Conservation (phyloP, 768 basidiomycete genomes). For the Mycena crocata region DNA sequence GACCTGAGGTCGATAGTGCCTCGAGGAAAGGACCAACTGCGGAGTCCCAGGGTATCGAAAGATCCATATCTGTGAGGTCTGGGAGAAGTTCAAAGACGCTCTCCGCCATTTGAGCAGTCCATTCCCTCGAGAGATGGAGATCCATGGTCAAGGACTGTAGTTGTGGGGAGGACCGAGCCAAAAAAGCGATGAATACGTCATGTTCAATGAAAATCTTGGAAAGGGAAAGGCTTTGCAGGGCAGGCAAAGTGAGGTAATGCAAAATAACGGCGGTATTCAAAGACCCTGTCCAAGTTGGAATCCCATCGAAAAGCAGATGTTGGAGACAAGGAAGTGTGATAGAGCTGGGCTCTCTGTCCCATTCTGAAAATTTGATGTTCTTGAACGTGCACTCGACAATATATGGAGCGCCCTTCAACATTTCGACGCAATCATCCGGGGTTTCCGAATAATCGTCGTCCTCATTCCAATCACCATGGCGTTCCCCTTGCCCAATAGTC, state of each 20-base stretch:
- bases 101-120: too few species aligned
- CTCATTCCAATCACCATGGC: neutral
- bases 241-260: neutral
- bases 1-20: neutral
- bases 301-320: neutral
- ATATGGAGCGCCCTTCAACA: neutral
- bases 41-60: too few species aligned
- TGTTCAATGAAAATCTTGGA: neutral
- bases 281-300: too few species aligned
- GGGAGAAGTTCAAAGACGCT: neutral
- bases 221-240: neutral
- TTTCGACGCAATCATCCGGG: neutral
- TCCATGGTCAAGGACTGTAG: neutral
- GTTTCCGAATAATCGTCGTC: neutral
- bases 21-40: neutral
- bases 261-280: neutral
- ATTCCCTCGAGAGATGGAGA: rapidly evolving
- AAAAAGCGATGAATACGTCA: neutral
- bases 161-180: conserved; percentile 3
- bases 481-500: too few species aligned
- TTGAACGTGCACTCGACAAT: neutral
- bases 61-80: neutral
- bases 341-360: neutral
- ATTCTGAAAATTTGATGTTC: neutral
- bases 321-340: neutral